Evolutionary conservation across 306 rosid species (phyloP).

Genomic region (Glycine tomentella): DNA sequence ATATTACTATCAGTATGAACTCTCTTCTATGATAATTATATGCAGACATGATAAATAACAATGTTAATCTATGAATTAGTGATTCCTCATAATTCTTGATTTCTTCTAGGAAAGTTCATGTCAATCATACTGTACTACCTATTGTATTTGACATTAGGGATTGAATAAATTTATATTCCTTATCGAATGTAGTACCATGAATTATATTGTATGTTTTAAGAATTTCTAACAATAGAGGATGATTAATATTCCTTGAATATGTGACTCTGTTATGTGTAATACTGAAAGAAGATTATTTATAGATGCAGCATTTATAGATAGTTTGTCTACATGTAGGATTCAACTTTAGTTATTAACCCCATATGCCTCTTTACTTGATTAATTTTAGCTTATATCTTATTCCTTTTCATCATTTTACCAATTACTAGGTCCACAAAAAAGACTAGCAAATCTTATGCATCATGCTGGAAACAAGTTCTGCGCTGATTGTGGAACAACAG

Average conservation of each 20-base stretch:
- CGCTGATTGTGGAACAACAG: slow-evolving; percentile 93
- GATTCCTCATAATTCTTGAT: too few relatives aligned
- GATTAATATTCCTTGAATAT: not conserved
- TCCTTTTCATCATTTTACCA: slow-evolving; percentile 31
- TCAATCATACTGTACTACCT: too few relatives aligned
- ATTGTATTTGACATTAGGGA: too few relatives aligned
- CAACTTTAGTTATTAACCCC: not conserved
- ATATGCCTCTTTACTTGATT: not conserved
- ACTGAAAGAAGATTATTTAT: not conserved
- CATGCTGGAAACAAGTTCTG: slow-evolving; percentile 69
- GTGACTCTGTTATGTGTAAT: not conserved
- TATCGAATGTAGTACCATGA: not conserved
- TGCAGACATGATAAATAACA: too few relatives aligned
- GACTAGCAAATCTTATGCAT: slow-evolving; percentile 61
- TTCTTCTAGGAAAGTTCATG: too few relatives aligned
- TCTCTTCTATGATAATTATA: too few relatives aligned
- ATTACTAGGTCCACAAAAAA: slow-evolving; percentile 69
- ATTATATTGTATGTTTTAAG: not conserved
- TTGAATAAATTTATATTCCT: not conserved
- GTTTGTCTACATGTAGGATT: not conserved
- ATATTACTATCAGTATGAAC: too few relatives aligned
- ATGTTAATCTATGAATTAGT: too few relatives aligned
- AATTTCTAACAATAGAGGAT: not conserved
- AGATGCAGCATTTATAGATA: not conserved
- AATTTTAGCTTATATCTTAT: slow-evolving; percentile 10